Evolutionary conservation across 2,329 filamentous ascomycete genomes (phyloP).

Genomic region (Verticillium zaregamsianum): DNA sequence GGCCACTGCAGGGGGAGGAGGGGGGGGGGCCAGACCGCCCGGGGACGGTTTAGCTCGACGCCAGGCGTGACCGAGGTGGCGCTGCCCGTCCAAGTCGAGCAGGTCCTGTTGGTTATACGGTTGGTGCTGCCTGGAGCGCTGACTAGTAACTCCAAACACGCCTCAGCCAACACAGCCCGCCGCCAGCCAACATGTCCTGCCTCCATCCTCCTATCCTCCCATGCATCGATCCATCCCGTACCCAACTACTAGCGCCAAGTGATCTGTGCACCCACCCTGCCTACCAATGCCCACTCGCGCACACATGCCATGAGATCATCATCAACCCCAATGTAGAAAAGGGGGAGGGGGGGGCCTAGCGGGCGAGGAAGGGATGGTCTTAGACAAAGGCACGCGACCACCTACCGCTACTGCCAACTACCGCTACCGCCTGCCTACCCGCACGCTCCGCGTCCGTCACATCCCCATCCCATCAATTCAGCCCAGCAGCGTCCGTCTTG

Average conservation of each 20-base stretch:
- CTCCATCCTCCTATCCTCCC: background rate
- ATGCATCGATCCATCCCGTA: background rate
- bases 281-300: no score
- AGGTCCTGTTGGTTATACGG: background rate
- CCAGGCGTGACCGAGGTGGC: background rate
- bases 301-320: background rate
- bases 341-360: background rate
- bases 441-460: no score
- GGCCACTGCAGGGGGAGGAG: background rate
- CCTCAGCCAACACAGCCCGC: background rate
- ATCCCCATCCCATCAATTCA: no score
- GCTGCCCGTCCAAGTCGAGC: background rate
- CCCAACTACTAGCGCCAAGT: background rate
- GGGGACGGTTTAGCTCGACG: background rate
- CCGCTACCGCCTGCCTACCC: no score
- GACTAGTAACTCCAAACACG: background rate
- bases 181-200: background rate
- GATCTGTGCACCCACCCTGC: background rate
- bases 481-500: no score
- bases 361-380: background rate
- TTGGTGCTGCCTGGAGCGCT: background rate
- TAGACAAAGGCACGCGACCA: background rate
- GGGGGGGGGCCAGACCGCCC: background rate
- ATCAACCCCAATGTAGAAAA: background rate
- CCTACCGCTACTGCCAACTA: background rate